A percentile compares a stretch with the other conserved stretches of the same genome.
phyloP scores from a whole-genome alignment of 805 yeast species.

The Candida maesae region DNA sequence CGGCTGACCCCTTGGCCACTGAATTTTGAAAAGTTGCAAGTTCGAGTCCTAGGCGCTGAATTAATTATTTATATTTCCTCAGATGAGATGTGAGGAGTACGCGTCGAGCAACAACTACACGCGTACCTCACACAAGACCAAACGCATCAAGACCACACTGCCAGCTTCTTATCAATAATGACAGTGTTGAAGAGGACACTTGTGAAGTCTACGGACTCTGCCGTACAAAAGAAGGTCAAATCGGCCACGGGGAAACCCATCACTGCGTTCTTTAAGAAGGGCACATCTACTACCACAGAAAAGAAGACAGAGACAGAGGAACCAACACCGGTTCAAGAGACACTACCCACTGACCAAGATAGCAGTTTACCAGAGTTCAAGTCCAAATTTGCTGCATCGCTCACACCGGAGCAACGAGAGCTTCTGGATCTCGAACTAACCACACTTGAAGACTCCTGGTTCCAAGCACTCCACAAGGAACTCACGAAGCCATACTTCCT shows the following conservation, averaged over 20 bases:
- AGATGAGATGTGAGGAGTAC: too few relatives aligned
- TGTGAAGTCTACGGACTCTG: not conserved
- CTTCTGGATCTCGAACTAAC: slow-evolving; percentile 64
- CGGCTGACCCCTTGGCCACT: too few relatives aligned
- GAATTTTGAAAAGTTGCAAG: too few relatives aligned
- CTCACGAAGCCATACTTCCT: slow-evolving; percentile 84
- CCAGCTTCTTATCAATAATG: not conserved
- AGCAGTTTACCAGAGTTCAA: slow-evolving; percentile 12
- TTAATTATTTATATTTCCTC: too few relatives aligned
- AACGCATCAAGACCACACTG: too few relatives aligned
- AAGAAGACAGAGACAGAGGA: not conserved
- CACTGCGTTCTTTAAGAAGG: slow-evolving; percentile 9
- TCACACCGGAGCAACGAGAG: slow-evolving; percentile 38
- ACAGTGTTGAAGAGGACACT: slow-evolving; percentile 7
- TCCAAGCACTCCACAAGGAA: slow-evolving; percentile 61
- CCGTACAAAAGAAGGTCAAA: slow-evolving; percentile 4
- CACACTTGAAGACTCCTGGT: slow-evolving; percentile 77
- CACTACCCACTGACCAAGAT: not conserved
- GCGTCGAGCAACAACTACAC: too few relatives aligned
- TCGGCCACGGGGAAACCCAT: slow-evolving; percentile 2
- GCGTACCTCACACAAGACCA: too few relatives aligned
- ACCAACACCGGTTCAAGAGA: not conserved
- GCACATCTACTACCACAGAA: not conserved
- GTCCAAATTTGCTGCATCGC: slow-evolving; percentile 5
- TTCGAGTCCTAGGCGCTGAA: too few relatives aligned